These are phyloP conservation scores for Epichloe uncinata DNA, from an alignment of 2,329 filamentous ascomycete genomes.

Conservation along the genomic window DNA sequence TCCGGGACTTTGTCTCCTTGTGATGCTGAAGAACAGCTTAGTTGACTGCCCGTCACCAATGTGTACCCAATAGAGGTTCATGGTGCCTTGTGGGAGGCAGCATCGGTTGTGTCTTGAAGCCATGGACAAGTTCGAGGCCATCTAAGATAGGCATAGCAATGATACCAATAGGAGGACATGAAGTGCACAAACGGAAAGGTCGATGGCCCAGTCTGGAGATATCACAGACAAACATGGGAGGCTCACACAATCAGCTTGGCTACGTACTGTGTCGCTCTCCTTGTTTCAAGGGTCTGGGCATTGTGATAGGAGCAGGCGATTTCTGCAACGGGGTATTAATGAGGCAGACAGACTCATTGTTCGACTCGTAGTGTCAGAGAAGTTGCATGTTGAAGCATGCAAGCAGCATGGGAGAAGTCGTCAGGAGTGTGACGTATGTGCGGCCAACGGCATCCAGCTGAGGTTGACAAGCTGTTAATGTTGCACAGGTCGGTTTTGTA, in stretches of 20 bases:
- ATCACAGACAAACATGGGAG: not conserved
- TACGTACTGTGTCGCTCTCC: not conserved
- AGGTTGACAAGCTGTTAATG: constrained; percentile 1
- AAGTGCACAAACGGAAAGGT: not conserved
- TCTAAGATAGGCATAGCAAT: not conserved
- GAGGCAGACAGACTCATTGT: not conserved
- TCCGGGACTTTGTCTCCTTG: not conserved
- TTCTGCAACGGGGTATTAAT: not conserved
- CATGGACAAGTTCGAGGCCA: not conserved
- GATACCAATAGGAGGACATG: not conserved
- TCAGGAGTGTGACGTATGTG: not conserved
- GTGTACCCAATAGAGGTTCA: not conserved
- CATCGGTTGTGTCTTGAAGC: not conserved
- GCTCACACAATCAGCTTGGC: not conserved
- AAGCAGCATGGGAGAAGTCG: not conserved
- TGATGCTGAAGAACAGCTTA: not conserved
- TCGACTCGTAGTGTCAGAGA: not conserved
- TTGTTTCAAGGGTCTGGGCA: not conserved
- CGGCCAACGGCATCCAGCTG: not conserved
- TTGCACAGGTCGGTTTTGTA: not conserved
- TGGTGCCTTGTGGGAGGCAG: not conserved
- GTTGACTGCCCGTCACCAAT: not conserved
- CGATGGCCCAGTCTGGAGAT: not conserved
- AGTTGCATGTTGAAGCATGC: not conserved
- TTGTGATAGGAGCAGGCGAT: not conserved